phyloP scores from a whole-genome alignment of 192 early-diverging fungal species.

The Podila minutissima region DNA sequence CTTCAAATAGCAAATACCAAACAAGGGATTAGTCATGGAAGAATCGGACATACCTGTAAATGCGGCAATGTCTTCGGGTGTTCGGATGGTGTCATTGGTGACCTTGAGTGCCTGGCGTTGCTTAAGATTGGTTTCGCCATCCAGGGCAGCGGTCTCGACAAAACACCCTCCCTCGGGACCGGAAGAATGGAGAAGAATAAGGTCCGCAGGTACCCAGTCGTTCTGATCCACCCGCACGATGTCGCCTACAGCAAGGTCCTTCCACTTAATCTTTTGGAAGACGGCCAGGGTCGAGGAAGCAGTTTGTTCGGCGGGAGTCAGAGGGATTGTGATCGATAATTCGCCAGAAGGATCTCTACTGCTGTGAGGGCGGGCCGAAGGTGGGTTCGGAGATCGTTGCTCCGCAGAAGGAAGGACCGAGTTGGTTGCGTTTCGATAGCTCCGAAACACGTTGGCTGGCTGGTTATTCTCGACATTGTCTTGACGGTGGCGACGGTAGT shows the following conservation, averaged over 20 bases:
- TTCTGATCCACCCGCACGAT: constrained; percentile 79
- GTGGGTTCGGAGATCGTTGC: constrained; percentile 49
- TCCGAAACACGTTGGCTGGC: constrained; percentile 64
- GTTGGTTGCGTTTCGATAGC: constrained; percentile 58
- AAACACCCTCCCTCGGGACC: constrained; percentile 81
- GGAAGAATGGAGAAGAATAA: constrained; percentile 75
- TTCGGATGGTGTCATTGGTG: constrained; percentile 59
- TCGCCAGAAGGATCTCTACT: constrained; percentile 12
- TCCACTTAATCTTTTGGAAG: constrained; percentile 59
- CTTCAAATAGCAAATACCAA: constrained; percentile 7
- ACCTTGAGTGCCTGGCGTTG: constrained; percentile 76
- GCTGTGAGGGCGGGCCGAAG: constrained; percentile 35
- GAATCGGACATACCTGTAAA: constrained; percentile 54
- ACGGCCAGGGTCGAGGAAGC: constrained; percentile 42
- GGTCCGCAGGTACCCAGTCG: constrained; percentile 85
- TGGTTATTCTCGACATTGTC: constrained; percentile 72
- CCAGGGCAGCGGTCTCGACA: constrained; percentile 88
- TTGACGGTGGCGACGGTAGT: constrained; percentile 71
- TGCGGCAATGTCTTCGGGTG: constrained; percentile 58
- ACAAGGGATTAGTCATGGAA: not conserved
- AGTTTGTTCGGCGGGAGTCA: constrained; percentile 22
- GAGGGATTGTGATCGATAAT: constrained; percentile 41
- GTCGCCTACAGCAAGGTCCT: constrained; percentile 82
- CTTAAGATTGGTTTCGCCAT: constrained; percentile 93
- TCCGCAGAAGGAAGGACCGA: constrained; percentile 50